A percentile compares a stretch with the other conserved stretches of the same genome.
Evolutionary conservation across 2,329 filamentous ascomycete genomes (phyloP).

Genomic region (Aspergillus amoenus): DNA sequence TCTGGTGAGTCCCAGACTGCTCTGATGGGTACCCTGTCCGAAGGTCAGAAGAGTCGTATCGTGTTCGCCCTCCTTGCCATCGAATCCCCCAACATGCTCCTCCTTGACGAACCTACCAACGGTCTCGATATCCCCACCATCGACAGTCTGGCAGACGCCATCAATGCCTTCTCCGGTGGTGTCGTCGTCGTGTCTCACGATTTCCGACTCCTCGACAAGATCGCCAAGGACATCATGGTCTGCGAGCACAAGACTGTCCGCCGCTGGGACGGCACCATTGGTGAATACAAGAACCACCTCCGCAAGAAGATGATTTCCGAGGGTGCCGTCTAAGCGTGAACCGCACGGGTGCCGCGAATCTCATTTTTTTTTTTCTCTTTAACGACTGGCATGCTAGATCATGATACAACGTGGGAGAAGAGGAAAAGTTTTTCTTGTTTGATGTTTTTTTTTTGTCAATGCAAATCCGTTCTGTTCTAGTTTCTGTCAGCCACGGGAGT

Average conservation of each 20-base stretch:
- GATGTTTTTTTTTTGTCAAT: background rate
- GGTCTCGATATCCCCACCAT: slow-evolving; percentile 98
- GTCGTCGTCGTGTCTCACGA: slow-evolving; percentile 98
- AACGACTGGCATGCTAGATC: slow-evolving; percentile 35
- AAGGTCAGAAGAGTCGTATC: slow-evolving; percentile 97
- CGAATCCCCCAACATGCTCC: slow-evolving; percentile 93
- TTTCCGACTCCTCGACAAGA: slow-evolving; percentile 98
- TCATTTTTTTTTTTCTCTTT: slow-evolving; percentile 3
- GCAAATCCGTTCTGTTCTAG: background rate
- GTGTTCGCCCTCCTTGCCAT: slow-evolving; percentile 96
- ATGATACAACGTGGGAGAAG: slow-evolving; percentile 17
- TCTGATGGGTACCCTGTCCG: slow-evolving; percentile 95
- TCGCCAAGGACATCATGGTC: slow-evolving; percentile 98
- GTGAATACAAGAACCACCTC: slow-evolving; percentile 96
- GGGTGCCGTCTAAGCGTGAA: slow-evolving; percentile 70
- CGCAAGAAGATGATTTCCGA: slow-evolving; percentile 96
- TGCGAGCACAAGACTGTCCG: slow-evolving; percentile 97
- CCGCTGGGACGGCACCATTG: slow-evolving; percentile 84
- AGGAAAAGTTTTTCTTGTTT: slow-evolving; percentile 22
- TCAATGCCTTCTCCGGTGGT: slow-evolving; percentile 94
- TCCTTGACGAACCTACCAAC: slow-evolving; percentile 98
- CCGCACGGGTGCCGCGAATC: background rate
- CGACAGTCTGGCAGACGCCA: slow-evolving; percentile 94
- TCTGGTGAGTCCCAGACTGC: slow-evolving; percentile 92
- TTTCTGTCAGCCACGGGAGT: slow-evolving; percentile 12